Base-by-base conservation (phyloP, 176 grass and related monocot species). In the Olyra latifolia region DNA sequence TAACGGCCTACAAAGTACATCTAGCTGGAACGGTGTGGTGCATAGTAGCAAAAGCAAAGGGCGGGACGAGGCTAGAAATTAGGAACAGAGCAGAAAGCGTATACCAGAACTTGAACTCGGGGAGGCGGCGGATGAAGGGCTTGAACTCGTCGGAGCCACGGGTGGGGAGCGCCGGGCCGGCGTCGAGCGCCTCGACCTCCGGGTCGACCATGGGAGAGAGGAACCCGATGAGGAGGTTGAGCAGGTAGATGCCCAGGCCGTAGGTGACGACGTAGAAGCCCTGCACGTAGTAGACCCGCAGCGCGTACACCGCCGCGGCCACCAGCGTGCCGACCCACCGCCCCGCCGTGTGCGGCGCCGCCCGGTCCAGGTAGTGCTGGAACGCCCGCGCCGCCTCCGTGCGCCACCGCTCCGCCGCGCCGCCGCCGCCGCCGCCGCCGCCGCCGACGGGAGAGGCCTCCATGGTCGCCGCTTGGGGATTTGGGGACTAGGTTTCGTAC, bases 101-200 rank as follows among this genome's bases (percentile, higher is more conserved):
- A 58, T 92, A 98, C 95, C 95, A 98, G 81, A 98, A 98, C 76
- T 95, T 95, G 84, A 98, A 98, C 90, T 95, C 95, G 2, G 96
- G 96, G 44, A 98, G 90, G 30, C 96, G 89, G 32, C 96, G 89
- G 62, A 98, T 71, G 72, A 98, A 98, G 13, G 96, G 96, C 79
- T 91, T 98, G 86, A 98, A 98, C 92, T 98, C 96, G 46, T 98
- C 96, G 54, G 84, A 79, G 20, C 96, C 96, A 61, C 87, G 89
- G 78, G 87, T 93, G 56, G 96, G 96, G 29, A 98, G 83, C 1
- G 73, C 72, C 7, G 92, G 92, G 14, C 88, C 86, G 8, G 91
- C 92, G 65, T 91, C 86, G 61, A 85, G 59, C 32, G 74, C 83
- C 63, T 95, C 96, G 25, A 95, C 66, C 92, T 95, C 92, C 47